phyloP scores from a whole-genome alignment of 2,329 filamentous ascomycete species.

The Geosmithia putterillii region DNA sequence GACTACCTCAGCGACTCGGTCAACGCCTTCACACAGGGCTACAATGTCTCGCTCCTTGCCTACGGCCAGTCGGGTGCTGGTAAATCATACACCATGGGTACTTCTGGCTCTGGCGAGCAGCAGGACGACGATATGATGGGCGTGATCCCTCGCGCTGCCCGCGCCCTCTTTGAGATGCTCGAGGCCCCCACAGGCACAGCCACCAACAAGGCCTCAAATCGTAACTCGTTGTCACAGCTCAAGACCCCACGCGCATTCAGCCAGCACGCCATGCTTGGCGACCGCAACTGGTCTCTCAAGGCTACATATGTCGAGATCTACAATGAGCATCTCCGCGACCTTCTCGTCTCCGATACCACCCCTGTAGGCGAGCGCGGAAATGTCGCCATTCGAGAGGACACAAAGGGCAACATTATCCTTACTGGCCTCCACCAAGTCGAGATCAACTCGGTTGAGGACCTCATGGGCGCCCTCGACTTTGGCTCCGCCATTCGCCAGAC shows the following conservation, averaged over 20 bases:
- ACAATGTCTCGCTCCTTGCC: slow-evolving; percentile 94
- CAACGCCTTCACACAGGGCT: slow-evolving; percentile 81
- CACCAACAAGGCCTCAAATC: slow-evolving; percentile 29
- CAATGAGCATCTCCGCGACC: slow-evolving; percentile 88
- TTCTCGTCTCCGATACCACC: slow-evolving; percentile 64
- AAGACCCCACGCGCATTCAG: slow-evolving; percentile 65
- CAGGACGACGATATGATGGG: slow-evolving; percentile 61
- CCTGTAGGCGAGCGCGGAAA: slow-evolving; percentile 57
- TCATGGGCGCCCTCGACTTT: slow-evolving; percentile 80
- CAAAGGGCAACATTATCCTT: slow-evolving; percentile 85
- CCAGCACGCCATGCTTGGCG: slow-evolving; percentile 33
- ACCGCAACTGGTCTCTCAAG: slow-evolving; percentile 82
- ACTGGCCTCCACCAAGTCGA: slow-evolving; percentile 81
- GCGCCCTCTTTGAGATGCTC: slow-evolving; percentile 77
- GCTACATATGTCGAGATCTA: slow-evolving; percentile 97
- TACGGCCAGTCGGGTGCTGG: slow-evolving; percentile 97
- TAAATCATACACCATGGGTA: slow-evolving; percentile 99
- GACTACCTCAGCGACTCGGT: slow-evolving; percentile 89
- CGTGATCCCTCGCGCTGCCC: slow-evolving; percentile 87
- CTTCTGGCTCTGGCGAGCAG: slow-evolving; percentile 73
- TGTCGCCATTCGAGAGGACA: slow-evolving; percentile 90
- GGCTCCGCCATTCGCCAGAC: slow-evolving; percentile 93
- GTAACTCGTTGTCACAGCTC: slow-evolving; percentile 63
- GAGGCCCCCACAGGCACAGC: slow-evolving; percentile 42
- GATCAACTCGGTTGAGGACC: slow-evolving; percentile 83